Evolutionary conservation across 768 basidiomycete genomes (phyloP), one percentile per base, ranked within the genome.

Genomic region (Cystofilobasidium ferigula): DNA sequence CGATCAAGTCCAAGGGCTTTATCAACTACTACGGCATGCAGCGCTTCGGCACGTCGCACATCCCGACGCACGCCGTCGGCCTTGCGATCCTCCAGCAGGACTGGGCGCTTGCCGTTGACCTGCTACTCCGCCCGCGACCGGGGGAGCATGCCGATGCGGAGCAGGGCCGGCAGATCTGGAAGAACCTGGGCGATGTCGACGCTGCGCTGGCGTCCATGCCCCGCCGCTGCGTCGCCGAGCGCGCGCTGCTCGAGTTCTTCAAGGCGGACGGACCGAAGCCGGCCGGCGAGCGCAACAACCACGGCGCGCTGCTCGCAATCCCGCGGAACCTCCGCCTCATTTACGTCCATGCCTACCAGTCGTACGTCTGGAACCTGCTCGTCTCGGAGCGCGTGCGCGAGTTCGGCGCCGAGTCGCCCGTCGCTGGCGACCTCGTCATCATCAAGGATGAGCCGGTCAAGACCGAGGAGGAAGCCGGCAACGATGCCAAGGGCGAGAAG

Each of bases 1-100:
- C 83, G 20, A 80, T 98, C 60, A 88, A 90, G 75, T 76, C 81
- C 61, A 84, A 83, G 65, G 95, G 95, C 0, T 99, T 98, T 77
- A 89, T 99, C 75, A 99, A 99, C 74, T 99, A 97, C 74, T 99
- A 95, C 73, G 93, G 94, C 53, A 98, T 99, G 94, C 95, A 99
- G 73, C 86, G 95, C 14, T 99, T 99, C 77, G 95, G 95, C 57
- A 98, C 93, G 2, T 91, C 95, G 20, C 86, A 90, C 36, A 85
- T 98, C 43, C 92, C 94, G 5, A 98, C 95, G 0, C 95, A 99
- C 73, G 80, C 87, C 2, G 93, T 98, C 63, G 95, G 95, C 22
- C 81, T 98, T 24, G 88, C 90, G 5, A 79, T 99, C 43, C 81
- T 99, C 28, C 84, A 84, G 71, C 87, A 87, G 1, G 86, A 97